These are phyloP conservation scores for Carex sylvatica DNA, from an alignment of 202 grass and related monocot species.

Conservation along the genomic window DNA sequence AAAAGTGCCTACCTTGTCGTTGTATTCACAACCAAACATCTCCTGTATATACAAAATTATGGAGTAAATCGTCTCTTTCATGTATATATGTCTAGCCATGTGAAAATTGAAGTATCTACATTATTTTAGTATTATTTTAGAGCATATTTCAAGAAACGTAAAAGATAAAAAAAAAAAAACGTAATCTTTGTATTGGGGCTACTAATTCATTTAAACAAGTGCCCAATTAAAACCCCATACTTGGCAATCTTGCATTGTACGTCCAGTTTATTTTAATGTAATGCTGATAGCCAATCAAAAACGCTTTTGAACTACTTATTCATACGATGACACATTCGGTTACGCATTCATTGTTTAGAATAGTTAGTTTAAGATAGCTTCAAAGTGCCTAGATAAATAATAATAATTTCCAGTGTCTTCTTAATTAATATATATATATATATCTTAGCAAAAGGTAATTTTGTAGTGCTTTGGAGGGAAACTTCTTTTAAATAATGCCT, in stretches of 20 bases:
- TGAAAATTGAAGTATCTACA: neutral
- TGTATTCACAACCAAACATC: too few relatives aligned
- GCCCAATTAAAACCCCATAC: neutral
- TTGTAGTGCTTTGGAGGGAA: neutral
- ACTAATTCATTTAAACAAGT: conserved; percentile 9
- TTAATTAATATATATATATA: neutral
- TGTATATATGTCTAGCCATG: neutral
- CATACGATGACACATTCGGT: neutral
- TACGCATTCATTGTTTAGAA: neutral
- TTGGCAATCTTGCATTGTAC: neutral
- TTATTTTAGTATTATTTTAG: neutral
- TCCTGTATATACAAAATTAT: neutral
- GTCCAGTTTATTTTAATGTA: neutral
- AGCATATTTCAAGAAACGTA: neutral
- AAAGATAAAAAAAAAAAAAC: neutral
- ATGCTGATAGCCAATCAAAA: neutral
- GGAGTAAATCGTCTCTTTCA: conserved; percentile 8
- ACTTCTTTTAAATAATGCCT: neutral
- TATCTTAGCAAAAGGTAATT: neutral
- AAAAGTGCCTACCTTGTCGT: too few relatives aligned
- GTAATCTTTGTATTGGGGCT: neutral
- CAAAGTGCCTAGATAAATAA: neutral
- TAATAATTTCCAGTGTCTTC: neutral
- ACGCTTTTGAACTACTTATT: neutral
- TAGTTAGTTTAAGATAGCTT: neutral